phyloP scores from a whole-genome alignment of 225 moss, liverwort and hornwort species.

The Neckera pumila region DNA sequence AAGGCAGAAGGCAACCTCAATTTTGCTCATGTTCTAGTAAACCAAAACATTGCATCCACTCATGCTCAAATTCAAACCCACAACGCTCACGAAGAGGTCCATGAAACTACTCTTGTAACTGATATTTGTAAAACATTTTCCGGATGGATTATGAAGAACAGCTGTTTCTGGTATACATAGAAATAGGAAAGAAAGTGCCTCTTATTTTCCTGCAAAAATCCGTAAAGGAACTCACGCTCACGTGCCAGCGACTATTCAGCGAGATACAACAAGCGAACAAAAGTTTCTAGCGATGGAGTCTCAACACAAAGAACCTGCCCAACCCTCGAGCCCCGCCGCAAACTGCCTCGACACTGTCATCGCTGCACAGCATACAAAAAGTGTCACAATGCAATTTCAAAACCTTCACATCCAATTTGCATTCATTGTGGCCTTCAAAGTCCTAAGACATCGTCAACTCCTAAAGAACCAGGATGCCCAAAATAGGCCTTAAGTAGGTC shows the following conservation, averaged over 20 bases:
- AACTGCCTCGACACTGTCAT: background rate
- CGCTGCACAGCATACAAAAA: background rate
- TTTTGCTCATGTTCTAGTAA: background rate
- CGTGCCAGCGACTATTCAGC: background rate
- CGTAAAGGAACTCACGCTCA: background rate
- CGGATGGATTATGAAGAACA: background rate
- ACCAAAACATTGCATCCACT: background rate
- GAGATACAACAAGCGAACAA: background rate
- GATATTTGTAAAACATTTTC: background rate
- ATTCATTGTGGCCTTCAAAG: background rate
- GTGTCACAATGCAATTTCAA: background rate
- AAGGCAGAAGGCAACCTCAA: background rate
- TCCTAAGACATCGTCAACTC: background rate
- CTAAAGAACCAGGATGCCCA: background rate
- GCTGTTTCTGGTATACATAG: background rate
- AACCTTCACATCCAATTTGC: background rate
- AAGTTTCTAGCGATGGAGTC: background rate
- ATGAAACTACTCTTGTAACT: background rate
- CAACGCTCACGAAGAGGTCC: background rate
- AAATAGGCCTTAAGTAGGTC: background rate
- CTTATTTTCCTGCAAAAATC: constrained; percentile 4
- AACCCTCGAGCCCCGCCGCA: background rate
- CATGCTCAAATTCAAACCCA: background rate
- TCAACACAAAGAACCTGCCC: background rate
- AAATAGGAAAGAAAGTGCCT: background rate